These are phyloP conservation scores for Naegleria gruberi DNA, from an alignment of 208 protist species.

Conservation along the genomic window DNA sequence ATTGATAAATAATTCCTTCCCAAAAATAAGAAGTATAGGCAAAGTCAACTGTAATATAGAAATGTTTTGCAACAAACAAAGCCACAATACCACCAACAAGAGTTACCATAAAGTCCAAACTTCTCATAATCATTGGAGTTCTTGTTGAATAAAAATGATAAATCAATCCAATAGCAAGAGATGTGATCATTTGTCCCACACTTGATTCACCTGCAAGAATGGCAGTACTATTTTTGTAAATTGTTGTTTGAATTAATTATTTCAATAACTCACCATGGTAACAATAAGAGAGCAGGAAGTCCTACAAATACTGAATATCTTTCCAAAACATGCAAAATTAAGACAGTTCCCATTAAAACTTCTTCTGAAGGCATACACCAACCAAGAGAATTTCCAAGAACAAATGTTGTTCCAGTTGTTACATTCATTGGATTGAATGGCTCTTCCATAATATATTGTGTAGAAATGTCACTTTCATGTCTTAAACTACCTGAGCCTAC, in stretches of 20 bases:
- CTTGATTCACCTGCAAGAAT: background rate
- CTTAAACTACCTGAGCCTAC: background rate
- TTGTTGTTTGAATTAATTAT: no score
- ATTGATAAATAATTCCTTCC: background rate
- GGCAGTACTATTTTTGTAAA: no score
- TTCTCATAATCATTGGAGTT: background rate
- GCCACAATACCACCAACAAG: background rate
- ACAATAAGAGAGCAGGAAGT: background rate
- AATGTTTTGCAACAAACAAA: background rate
- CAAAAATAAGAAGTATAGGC: background rate
- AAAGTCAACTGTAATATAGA: background rate
- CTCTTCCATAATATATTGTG: background rate
- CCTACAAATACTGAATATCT: background rate
- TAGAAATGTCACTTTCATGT: background rate
- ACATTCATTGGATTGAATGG: background rate
- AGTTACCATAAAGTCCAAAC: background rate
- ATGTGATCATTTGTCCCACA: background rate
- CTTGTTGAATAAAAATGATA: conserved; percentile 6
- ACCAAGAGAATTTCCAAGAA: background rate
- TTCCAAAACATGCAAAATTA: background rate
- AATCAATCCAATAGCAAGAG: background rate
- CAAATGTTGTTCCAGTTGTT: background rate
- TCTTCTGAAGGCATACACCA: background rate
- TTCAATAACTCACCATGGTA: no score
- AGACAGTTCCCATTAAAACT: background rate